Base-by-base conservation (phyloP, 2,329 filamentous ascomycete species). In the Aureobasidium sp. region DNA sequence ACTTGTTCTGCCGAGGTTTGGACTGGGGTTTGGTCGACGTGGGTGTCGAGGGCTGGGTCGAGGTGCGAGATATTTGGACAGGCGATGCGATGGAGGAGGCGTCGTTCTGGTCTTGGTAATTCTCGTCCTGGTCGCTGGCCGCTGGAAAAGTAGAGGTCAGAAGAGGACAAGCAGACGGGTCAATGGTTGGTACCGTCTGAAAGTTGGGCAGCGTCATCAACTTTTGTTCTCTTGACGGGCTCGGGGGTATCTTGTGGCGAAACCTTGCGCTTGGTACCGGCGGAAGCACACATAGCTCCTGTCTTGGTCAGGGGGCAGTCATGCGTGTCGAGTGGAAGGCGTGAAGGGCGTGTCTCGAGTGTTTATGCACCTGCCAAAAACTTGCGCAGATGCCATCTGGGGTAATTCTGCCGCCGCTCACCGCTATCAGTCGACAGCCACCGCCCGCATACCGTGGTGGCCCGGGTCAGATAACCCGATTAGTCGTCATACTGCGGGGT, bases 1-100 rank as follows among this genome's bases (percentile, higher is more conserved):
- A 87, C 5, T 85, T 91, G 78, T 95, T 96, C 63, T 80, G 71
- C 84, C 89, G 45, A 64, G 84, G 85, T 6, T 29, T 42, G 39
- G 47, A 11, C 9, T 31, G 29, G 63, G 81, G 84, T 34, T 65
- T 51, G 20, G 52, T 34, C 1, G 36, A 49, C n/a, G 17, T 61
- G 17, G 64, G 64, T 6, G 62, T 64, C 1, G 59, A 44, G 76
- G 73, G 65, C 64, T 47, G 64, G 60, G 70, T 68, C 29, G 70
- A 71, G 20, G 64, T 67, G 8, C 51, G 49, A 20, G 60, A 41
- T 20, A 49, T 55, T 3, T 51, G 27, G 7, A 29, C 49, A 17
- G 48, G 49, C 3, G 49, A 60, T 5, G 61, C 60, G 20, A 39
- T 20, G 5, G 62, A 64, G 12, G 12, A 59, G 4, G 31, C 27